Evolutionary conservation across 1,284 basidiomycete species (phyloP).

Genomic region (Cystobasidium slooffiae): DNA sequence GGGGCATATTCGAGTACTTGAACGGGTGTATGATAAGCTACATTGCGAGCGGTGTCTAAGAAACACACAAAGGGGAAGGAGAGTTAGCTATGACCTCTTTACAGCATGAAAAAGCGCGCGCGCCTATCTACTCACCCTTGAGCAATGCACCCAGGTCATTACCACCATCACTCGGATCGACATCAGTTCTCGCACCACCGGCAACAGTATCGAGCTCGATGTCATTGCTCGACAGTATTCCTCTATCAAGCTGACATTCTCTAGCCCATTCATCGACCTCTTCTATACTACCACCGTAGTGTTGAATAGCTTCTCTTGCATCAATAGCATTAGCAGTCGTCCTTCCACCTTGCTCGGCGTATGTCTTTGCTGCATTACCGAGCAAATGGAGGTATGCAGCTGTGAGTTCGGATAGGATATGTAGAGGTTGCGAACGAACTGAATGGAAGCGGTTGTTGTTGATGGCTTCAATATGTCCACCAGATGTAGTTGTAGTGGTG

Average conservation of each 20-base stretch:
- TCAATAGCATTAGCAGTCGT: conserved; percentile 47
- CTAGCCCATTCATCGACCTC: conserved; percentile 46
- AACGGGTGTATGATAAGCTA: background rate
- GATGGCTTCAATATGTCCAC: background rate
- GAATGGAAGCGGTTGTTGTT: conserved; percentile 46
- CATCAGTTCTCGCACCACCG: background rate
- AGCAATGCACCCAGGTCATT: conserved; percentile 24
- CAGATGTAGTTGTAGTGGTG: background rate
- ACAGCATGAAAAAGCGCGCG: background rate
- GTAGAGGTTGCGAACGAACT: conserved; percentile 40
- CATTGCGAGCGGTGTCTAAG: conserved; percentile 12
- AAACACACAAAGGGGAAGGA: background rate
- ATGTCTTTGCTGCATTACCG: conserved; percentile 36
- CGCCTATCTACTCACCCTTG: conserved; percentile 8
- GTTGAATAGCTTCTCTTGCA: conserved; percentile 45
- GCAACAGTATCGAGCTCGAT: background rate
- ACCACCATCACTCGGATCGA: conserved; percentile 1
- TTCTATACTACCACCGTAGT: conserved; percentile 40
- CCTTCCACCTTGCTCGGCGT: conserved; percentile 48
- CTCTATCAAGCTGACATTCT: conserved; percentile 20
- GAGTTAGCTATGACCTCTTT: background rate
- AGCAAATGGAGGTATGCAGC: conserved; percentile 48
- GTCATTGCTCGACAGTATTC: conserved; percentile 20
- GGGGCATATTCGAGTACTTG: conserved; percentile 20
- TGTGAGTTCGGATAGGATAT: conserved; percentile 50